A percentile compares a stretch with the other conserved stretches of the same genome.
phyloP scores from a whole-genome alignment of 1,284 basidiomycete genomes.

The Bondarzewia mesenterica region DNA sequence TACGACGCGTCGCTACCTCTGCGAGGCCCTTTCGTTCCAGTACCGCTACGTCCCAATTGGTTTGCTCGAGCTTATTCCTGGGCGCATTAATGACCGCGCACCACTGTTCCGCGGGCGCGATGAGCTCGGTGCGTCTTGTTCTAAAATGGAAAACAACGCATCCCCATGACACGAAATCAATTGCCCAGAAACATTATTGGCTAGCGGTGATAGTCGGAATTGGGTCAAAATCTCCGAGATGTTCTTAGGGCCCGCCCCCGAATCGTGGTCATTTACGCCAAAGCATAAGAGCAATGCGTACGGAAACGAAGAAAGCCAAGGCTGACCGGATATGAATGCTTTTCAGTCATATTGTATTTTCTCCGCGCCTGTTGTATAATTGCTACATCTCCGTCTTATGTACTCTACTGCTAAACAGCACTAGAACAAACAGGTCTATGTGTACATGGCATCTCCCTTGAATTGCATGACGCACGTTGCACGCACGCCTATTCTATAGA shows the following conservation, averaged over 20 bases:
- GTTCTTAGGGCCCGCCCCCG: slow-evolving; percentile 75
- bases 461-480: too few relatives aligned
- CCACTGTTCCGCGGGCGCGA: slow-evolving; percentile 81
- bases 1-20: slow-evolving; percentile 89
- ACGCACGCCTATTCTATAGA: too few relatives aligned
- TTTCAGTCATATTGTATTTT: background rate
- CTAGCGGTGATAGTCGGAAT: slow-evolving; percentile 76
- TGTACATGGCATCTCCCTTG: too few relatives aligned
- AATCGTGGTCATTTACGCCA: slow-evolving; percentile 60
- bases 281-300: slow-evolving; percentile 71
- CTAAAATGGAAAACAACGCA: too few relatives aligned
- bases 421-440: too few relatives aligned
- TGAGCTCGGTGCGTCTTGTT: slow-evolving; percentile 55
- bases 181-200: slow-evolving; percentile 69
- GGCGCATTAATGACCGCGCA: slow-evolving; percentile 83
- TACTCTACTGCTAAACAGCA: background rate
- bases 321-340: slow-evolving; percentile 8
- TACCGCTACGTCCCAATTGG: slow-evolving; percentile 87
- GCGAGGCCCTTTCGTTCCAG: slow-evolving; percentile 92
- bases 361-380: background rate
- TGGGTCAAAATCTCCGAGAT: slow-evolving; percentile 96
- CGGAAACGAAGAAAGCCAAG: slow-evolving; percentile 47
- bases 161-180: slow-evolving; percentile 6
- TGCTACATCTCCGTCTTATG: background rate
- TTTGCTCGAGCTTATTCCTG: slow-evolving; percentile 80